Percentiles rank a stretch among this genome's conserved stretches.
Conservation (phyloP, 306 rosid genomes). For the Quercus alba region DNA sequence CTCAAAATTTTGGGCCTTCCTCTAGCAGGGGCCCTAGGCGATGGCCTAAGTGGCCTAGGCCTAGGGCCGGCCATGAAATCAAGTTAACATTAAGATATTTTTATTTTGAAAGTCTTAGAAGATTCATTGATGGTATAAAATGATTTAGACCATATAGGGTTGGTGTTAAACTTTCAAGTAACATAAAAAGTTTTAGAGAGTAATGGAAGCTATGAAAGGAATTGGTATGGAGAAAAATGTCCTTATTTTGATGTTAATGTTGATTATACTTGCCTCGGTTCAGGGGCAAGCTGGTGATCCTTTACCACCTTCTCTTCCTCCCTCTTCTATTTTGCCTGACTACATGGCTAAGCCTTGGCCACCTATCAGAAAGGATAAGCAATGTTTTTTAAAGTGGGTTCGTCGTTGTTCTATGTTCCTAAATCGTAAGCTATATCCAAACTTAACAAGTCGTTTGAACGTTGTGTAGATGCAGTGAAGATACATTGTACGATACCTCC, state of each 20-base stretch:
- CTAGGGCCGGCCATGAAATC: not conserved
- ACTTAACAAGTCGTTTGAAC: not conserved
- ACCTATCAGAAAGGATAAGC: too few relatives aligned
- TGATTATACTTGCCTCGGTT: not conserved
- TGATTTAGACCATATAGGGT: not conserved
- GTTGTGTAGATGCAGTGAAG: not conserved
- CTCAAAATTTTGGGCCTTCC: too few relatives aligned
- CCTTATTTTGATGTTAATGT: not conserved
- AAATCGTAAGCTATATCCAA: too few relatives aligned
- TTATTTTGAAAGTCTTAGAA: too few relatives aligned
- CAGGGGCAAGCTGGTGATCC: not conserved
- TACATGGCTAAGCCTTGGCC: not conserved
- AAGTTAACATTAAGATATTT: not conserved
- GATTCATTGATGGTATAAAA: not conserved
- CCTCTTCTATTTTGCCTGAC: not conserved
- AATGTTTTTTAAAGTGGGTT: not conserved
- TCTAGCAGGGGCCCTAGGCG: too few relatives aligned
- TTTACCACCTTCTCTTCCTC: not conserved
- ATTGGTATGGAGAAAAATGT: not conserved
- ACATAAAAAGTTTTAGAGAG: not conserved
- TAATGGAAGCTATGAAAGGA: not conserved
- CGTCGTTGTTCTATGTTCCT: too few relatives aligned
- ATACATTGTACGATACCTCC: not conserved
- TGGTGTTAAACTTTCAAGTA: not conserved
- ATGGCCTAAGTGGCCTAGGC: too few relatives aligned